Evolutionary conservation across 495 filamentous ascomycete genomes (phyloP), one percentile per base, ranked within the genome.

Genomic region (Penicillium steckii): DNA sequence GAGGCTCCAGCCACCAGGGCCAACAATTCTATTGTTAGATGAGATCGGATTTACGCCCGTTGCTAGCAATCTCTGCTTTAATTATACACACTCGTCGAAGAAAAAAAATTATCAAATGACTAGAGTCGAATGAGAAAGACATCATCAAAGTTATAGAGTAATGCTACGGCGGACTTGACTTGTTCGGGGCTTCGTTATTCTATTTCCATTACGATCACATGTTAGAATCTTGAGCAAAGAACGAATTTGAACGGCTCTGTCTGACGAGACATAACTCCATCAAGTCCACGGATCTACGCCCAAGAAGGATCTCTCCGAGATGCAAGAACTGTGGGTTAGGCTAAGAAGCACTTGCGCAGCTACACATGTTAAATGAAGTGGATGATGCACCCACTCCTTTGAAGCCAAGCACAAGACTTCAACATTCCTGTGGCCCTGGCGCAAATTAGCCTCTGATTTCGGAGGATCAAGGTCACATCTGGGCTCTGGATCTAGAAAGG

Each of bases 271-370:
- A 19, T 6, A 7, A 38, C 17, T 17, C 24, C 25, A 41, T 40
- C 47, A 26, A 44, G 45, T 40, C 52, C 29, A 55, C 52, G 15
- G 46, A 55, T 55, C 52, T 55, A 49, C 52, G 19, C 10, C 33
- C 43, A 18, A 22, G 4, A 44, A 19, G 44, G 23, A 25, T 13
- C 40, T 42, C 29, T 32, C 46, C 32, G 22, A 41, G 6, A 49
- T 18, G 3, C 13, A 8, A 37, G 33, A 37, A 37, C 15, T 15
- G n/a, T 15, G n/a, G 15, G 33, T n/a, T 37, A 15, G 33, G 3
- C n/a, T n/a, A 15, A 12, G 7, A 37, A 37, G 10, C 33, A 15
- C 10, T 37, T 37, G 18, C 33, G 33, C n/a, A 37, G 33, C n/a
- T 19, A 18, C 30, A 7, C 30, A 6, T 3, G n/a, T n/a, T n/a